These are phyloP conservation scores for Clarireedia homoeocarpa DNA, from an alignment of 2,329 filamentous ascomycete species.

Conservation along the genomic window DNA sequence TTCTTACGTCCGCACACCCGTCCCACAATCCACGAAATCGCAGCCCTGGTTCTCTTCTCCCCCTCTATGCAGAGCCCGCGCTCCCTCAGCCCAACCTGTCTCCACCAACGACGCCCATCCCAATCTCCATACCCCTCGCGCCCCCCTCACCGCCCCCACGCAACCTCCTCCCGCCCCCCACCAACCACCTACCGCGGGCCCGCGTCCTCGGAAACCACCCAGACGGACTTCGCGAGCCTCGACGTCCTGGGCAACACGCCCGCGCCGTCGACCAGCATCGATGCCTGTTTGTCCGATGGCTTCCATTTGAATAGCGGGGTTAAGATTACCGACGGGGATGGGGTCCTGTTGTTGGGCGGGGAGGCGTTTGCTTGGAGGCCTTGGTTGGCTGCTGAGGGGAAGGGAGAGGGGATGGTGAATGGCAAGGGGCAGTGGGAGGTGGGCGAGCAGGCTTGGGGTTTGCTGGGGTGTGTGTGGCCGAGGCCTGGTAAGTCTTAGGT, in stretches of 20 bases:
- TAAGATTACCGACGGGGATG: conserved; percentile 48
- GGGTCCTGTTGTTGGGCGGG: conserved; percentile 72
- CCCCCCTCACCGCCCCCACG: not conserved
- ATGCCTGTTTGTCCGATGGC: conserved; percentile 73
- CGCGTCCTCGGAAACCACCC: conserved; percentile 51
- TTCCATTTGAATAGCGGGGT: conserved; percentile 82
- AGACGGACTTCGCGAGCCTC: conserved; percentile 64
- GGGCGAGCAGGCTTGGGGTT: conserved; percentile 59
- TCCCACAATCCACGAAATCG: conserved; percentile 23
- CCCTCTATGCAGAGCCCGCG: not conserved
- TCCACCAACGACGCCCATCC: not conserved
- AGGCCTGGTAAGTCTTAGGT: conserved; percentile 61
- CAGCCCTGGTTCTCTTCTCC: conserved; percentile 19
- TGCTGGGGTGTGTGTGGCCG: conserved; percentile 75
- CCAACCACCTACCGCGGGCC: conserved; percentile 46
- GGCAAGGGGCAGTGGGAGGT: conserved; percentile 76
- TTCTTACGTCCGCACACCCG: conserved; percentile 11
- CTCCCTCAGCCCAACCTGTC: not conserved
- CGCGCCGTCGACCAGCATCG: conserved; percentile 72
- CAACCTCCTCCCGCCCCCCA: not conserved
- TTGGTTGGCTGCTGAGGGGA: conserved; percentile 48
- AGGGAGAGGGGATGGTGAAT: conserved; percentile 52
- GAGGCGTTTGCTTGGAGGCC: conserved; percentile 87
- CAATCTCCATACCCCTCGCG: not conserved
- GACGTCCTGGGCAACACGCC: conserved; percentile 73